phyloP scores from a whole-genome alignment of 495 filamentous ascomycete genomes.

The Neurospora sublineolata region DNA sequence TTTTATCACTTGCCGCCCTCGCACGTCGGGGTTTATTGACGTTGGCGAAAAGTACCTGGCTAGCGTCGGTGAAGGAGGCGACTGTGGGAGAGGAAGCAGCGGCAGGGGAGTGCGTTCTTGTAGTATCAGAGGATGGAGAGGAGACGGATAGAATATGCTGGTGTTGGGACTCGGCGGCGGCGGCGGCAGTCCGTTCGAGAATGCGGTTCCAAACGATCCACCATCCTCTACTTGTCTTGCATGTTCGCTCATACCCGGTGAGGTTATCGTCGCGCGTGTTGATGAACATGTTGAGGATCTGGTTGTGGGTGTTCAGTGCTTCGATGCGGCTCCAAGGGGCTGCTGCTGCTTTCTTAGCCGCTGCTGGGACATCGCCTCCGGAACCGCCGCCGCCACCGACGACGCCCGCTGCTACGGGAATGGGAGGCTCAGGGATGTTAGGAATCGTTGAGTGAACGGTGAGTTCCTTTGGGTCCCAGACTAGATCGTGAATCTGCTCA shows the following conservation, averaged over 20 bases:
- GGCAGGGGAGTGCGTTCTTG: too few species aligned
- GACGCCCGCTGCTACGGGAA: not conserved
- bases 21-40: not conserved
- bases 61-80: not conserved
- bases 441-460: constrained; percentile 78
- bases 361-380: too few species aligned
- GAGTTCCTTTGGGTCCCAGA: constrained; percentile 69
- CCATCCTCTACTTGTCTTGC: constrained; percentile 86
- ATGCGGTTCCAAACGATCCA: constrained; percentile 92
- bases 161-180: not conserved
- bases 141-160: not conserved
- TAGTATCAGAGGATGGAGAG: not conserved
- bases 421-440: constrained; percentile 64
- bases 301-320: constrained; percentile 79
- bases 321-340: constrained; percentile 73
- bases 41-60: not conserved
- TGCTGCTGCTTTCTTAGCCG: constrained; percentile 4
- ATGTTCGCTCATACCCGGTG: constrained; percentile 69
- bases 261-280: constrained; percentile 43
- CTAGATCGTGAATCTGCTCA: constrained; percentile 65
- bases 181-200: constrained; percentile 27
- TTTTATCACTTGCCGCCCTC: not conserved
- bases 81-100: not conserved
- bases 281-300: constrained; percentile 65
- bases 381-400: not conserved